Conservation (phyloP, 176 grass and related monocot genomes). For the Carex parvula region DNA sequence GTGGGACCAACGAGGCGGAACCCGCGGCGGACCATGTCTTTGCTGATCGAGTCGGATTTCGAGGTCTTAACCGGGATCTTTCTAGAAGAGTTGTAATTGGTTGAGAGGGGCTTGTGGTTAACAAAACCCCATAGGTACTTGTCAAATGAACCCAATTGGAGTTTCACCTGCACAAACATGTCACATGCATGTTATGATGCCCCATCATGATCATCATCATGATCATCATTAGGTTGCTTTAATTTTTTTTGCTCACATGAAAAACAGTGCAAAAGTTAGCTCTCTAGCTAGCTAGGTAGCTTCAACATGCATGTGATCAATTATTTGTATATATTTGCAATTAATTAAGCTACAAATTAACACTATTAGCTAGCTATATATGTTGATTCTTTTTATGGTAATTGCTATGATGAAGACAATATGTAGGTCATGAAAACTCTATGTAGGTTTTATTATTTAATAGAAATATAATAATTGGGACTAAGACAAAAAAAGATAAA, state of each 20-base stretch:
- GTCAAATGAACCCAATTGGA: conserved; percentile 58
- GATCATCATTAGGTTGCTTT: neutral
- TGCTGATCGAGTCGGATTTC: conserved; percentile 97
- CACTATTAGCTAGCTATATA: no score
- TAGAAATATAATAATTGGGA: neutral
- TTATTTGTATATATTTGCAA: no score
- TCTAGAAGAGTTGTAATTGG: conserved; percentile 73
- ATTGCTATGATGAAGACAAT: neutral
- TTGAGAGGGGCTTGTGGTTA: conserved; percentile 69
- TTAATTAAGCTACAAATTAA: neutral
- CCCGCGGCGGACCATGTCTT: conserved; percentile 87
- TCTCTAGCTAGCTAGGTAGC: neutral
- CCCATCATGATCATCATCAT: neutral
- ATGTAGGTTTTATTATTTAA: neutral
- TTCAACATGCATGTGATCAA: conserved; percentile 2
- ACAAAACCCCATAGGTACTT: conserved; percentile 91
- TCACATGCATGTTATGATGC: neutral
- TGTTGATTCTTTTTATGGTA: no score
- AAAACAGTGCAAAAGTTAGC: neutral
- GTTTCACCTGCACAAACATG: conserved; percentile 37
- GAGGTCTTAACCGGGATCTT: conserved; percentile 98
- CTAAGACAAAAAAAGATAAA: neutral
- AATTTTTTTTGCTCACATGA: neutral
- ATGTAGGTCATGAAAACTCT: neutral
- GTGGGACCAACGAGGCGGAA: conserved; percentile 90